Conservation (phyloP, 2,329 filamentous ascomycete species). For the Nemania sp. region DNA sequence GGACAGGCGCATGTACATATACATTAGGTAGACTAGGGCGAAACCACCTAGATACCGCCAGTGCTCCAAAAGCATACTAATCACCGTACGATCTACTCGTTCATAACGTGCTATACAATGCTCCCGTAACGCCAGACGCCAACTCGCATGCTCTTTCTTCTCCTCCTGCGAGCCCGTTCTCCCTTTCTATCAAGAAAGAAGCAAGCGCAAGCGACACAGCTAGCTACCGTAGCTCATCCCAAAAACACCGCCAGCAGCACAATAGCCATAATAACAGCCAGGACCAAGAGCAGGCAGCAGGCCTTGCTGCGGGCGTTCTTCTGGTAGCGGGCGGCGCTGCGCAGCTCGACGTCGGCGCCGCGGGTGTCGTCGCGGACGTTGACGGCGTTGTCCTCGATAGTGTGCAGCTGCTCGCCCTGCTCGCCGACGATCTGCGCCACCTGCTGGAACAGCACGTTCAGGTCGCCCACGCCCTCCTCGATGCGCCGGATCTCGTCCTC, state of each 20-base stretch:
- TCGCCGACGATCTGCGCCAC: conserved; percentile 97
- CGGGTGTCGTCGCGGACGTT: conserved; percentile 78
- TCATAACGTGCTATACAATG: neutral
- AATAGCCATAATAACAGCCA: conserved; percentile 86
- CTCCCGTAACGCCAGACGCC: conserved; percentile 23
- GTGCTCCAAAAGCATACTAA: conserved; percentile 8
- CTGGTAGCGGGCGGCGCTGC: conserved; percentile 87
- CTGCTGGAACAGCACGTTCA: conserved; percentile 96
- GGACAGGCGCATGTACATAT: conserved; percentile 5
- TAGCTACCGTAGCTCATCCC: too few species aligned
- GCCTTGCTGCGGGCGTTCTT: conserved; percentile 94
- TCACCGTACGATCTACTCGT: neutral
- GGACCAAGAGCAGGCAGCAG: conserved; percentile 85
- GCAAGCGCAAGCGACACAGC: too few species aligned
- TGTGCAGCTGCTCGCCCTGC: conserved; percentile 86
- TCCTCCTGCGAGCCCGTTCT: conserved; percentile 16
- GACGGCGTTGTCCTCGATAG: conserved; percentile 86
- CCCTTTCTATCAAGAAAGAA: neutral
- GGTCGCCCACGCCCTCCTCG: conserved; percentile 90
- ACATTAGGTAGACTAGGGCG: too few species aligned
- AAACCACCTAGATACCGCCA: neutral
- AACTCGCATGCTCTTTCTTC: conserved; percentile 8
- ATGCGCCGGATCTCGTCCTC: conserved; percentile 97
- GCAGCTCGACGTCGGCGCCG: conserved; percentile 83
- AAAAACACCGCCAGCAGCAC: conserved; percentile 85